Evolutionary conservation across 495 filamentous ascomycete species (phyloP).

Genomic region (Sordaria brevicollis): DNA sequence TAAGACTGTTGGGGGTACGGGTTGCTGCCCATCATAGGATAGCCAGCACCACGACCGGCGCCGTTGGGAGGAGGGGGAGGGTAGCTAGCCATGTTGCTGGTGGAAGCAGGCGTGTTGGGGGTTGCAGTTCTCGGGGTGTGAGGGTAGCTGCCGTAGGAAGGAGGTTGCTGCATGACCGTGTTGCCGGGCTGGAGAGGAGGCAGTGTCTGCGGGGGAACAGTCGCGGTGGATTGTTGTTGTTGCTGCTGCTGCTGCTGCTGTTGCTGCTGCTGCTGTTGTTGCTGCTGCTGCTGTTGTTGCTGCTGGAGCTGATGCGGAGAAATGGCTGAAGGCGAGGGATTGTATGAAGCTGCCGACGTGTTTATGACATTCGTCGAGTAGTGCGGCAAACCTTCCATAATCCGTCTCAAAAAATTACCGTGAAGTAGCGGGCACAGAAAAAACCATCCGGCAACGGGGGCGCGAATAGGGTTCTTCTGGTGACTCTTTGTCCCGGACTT

Average conservation of each 20-base stretch:
- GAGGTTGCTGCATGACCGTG: constrained; percentile 46
- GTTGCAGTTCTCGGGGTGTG: constrained; percentile 54
- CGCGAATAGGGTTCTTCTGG: constrained; percentile 15
- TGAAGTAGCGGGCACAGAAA: constrained; percentile 14
- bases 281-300: background rate
- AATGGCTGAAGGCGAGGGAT: constrained; percentile 19
- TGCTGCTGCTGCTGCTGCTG: constrained; percentile 39
- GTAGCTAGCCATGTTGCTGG: constrained; percentile 50
- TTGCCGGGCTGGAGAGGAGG: constrained; percentile 58
- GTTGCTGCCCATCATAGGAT: constrained; percentile 35
- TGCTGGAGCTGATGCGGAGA: constrained; percentile 16
- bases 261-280: constrained; percentile 40
- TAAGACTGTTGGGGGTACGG: constrained; percentile 46
- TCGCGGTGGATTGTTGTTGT: constrained; percentile 13
- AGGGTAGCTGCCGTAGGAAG: constrained; percentile 47
- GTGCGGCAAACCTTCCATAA: constrained; percentile 29
- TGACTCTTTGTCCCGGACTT: background rate
- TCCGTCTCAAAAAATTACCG: constrained; percentile 23
- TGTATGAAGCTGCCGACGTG: constrained; percentile 25
- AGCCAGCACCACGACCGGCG: constrained; percentile 40
- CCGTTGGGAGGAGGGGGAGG: constrained; percentile 47
- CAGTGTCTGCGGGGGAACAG: constrained; percentile 55
- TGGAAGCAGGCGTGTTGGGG: constrained; percentile 50
- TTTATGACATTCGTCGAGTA: constrained; percentile 29
- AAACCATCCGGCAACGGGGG: constrained; percentile 23